Evolutionary conservation across 1,139 yeast species (phyloP).

Genomic region (Kluyveromyces marxianus): DNA sequence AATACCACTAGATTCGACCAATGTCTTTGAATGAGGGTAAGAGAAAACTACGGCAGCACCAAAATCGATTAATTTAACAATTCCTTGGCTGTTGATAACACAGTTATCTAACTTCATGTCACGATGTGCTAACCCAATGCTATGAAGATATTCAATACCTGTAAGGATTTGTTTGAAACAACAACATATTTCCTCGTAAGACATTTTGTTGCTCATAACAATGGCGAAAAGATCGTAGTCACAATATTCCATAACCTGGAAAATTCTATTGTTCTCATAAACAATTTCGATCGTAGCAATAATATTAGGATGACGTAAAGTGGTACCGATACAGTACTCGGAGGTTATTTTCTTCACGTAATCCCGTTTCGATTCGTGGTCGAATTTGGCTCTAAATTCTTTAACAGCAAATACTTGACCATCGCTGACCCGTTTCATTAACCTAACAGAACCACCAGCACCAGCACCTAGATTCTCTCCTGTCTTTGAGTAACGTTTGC

Average conservation of each 20-base stretch:
- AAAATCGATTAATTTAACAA: constrained; percentile 84
- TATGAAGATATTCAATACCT: constrained; percentile 78
- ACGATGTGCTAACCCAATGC: constrained; percentile 85
- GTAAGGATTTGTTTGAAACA: constrained; percentile 80
- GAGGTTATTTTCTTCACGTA: constrained; percentile 92
- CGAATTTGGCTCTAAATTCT: constrained; percentile 75
- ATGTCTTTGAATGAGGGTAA: constrained; percentile 76
- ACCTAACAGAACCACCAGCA: constrained; percentile 87
- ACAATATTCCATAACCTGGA: constrained; percentile 93
- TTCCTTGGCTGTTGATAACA: constrained; percentile 78
- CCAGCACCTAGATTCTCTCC: constrained; percentile 93
- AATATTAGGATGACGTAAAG: constrained; percentile 83
- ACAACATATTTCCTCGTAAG: constrained; percentile 77
- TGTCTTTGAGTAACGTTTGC: constrained; percentile 70
- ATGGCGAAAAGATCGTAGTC: constrained; percentile 90
- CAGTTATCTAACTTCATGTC: constrained; percentile 91
- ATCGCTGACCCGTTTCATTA: constrained; percentile 64
- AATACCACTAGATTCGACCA: constrained; percentile 80
- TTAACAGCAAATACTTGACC: constrained; percentile 80
- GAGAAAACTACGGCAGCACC: constrained; percentile 92
- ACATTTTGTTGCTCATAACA: constrained; percentile 92
- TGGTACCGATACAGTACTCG: constrained; percentile 90
- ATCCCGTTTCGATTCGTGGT: constrained; percentile 73
- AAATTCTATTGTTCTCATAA: constrained; percentile 78
- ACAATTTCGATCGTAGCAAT: constrained; percentile 88